Percentiles rank a stretch among this genome's conserved stretches.
Conservation (phyloP, 1,139 yeast species). For the Geotrichum reessii region DNA sequence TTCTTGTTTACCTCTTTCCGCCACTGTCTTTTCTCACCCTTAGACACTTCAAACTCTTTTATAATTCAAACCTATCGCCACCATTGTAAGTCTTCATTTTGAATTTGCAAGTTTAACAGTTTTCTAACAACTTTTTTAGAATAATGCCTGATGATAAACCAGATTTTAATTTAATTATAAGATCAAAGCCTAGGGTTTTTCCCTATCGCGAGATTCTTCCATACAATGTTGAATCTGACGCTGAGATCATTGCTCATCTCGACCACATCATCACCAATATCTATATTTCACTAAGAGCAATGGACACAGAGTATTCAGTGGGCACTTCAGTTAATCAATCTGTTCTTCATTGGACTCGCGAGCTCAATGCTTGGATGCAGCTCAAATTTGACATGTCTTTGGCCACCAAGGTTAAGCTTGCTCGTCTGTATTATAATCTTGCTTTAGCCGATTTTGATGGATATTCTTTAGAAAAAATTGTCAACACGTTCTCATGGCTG, state of each 20-base stretch:
- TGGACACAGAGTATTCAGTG: constrained; percentile 70
- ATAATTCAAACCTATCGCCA: background rate
- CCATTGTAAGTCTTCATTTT: background rate
- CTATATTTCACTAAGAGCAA: constrained; percentile 69
- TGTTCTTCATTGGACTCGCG: constrained; percentile 85
- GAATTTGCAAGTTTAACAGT: background rate
- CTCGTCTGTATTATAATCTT: constrained; percentile 67
- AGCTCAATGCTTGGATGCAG: constrained; percentile 69
- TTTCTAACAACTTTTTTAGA: background rate
- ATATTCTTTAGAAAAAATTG: constrained; percentile 55
- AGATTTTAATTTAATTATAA: constrained; percentile 11
- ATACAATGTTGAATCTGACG: constrained; percentile 62
- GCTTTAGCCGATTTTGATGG: constrained; percentile 73
- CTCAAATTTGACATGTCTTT: constrained; percentile 83
- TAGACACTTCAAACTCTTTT: background rate
- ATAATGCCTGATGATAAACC: background rate
- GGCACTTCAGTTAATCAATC: constrained; percentile 70
- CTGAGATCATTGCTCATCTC: constrained; percentile 68
- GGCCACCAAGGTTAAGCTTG: constrained; percentile 52
- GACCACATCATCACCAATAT: constrained; percentile 74
- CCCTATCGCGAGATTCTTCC: constrained; percentile 65
- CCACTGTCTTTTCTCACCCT: background rate
- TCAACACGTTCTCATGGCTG: constrained; percentile 57
- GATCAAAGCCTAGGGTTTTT: constrained; percentile 43
- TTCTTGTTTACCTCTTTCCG: background rate